Evolutionary conservation across 2,329 filamentous ascomycete species (phyloP).

Genomic region (Taxawa tesnikishii): DNA sequence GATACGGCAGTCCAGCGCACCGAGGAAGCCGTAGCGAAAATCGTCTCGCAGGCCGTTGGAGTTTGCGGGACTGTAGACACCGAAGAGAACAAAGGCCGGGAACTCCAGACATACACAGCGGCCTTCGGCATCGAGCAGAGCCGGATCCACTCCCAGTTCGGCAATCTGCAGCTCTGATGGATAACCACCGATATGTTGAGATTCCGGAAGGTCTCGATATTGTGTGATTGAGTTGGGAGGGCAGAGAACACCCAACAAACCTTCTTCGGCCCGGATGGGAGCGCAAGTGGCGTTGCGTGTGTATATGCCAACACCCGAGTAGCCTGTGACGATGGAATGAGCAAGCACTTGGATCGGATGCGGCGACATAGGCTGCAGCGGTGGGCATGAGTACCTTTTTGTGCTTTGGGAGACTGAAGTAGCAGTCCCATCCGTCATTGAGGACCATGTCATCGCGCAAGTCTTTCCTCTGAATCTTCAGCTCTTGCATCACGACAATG

Average conservation of each 20-base stretch:
- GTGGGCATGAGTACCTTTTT: too few relatives aligned
- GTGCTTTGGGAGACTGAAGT: constrained; percentile 81
- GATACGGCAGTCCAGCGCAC: constrained; percentile 68
- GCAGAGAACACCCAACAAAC: constrained; percentile 70
- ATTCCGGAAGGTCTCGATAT: constrained; percentile 62
- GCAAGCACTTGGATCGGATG: not conserved
- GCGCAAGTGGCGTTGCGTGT: constrained; percentile 76
- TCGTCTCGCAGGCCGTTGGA: constrained; percentile 72
- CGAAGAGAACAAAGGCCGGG: constrained; percentile 84
- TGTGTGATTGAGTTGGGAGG: constrained; percentile 57
- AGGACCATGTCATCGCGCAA: constrained; percentile 91
- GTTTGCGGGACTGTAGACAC: constrained; percentile 83
- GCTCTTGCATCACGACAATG: constrained; percentile 89
- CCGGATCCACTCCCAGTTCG: constrained; percentile 51
- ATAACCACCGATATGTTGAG: constrained; percentile 80
- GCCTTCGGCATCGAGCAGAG: constrained; percentile 74
- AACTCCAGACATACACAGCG: constrained; percentile 88
- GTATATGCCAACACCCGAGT: constrained; percentile 92
- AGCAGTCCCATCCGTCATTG: constrained; percentile 89
- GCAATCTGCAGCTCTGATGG: constrained; percentile 57
- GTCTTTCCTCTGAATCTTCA: constrained; percentile 91
- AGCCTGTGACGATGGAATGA: constrained; percentile 45
- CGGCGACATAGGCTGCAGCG: not conserved
- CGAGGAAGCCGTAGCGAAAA: constrained; percentile 70
- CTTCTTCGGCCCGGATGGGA: constrained; percentile 85